phyloP scores from a whole-genome alignment of 805 yeast genomes.

The Suhomyces sp. region DNA sequence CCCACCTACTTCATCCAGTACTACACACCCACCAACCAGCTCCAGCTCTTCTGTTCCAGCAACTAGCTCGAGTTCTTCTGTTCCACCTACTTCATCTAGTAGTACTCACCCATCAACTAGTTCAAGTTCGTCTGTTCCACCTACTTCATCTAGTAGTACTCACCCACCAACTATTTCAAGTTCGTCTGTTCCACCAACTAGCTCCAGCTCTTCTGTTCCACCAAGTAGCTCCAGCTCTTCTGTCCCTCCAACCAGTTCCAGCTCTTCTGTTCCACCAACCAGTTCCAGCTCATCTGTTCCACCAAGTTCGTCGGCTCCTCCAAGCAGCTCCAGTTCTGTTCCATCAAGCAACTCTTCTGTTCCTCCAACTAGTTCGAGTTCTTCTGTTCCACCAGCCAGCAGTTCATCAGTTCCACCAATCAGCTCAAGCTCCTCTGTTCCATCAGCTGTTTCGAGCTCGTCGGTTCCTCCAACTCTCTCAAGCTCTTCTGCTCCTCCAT shows the following conservation, averaged over 20 bases:
- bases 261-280: constrained; percentile 1
- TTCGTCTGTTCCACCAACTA: constrained; percentile 2
- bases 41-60: constrained; percentile 1
- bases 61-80: background rate
- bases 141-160: background rate
- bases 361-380: background rate
- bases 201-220: constrained; percentile 2
- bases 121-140: background rate
- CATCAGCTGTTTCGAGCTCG: constrained; percentile 1
- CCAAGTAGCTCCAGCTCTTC: constrained; percentile 1
- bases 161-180: background rate
- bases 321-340: background rate
- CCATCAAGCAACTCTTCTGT: constrained; percentile 1
- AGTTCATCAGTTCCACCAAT: constrained; percentile 1
- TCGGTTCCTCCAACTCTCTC: constrained; percentile 6
- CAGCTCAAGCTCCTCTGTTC: constrained; percentile 3
- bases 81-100: background rate
- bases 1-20: background rate
- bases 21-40: background rate
- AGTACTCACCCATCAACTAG: background rate
- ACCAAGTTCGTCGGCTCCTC: background rate
- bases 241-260: background rate
- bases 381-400: constrained; percentile 2
- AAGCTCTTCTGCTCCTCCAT: constrained; percentile 2
- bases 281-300: background rate